Conservation (phyloP, 2,329 filamentous ascomycete species). For the Fusarium floridanum region DNA sequence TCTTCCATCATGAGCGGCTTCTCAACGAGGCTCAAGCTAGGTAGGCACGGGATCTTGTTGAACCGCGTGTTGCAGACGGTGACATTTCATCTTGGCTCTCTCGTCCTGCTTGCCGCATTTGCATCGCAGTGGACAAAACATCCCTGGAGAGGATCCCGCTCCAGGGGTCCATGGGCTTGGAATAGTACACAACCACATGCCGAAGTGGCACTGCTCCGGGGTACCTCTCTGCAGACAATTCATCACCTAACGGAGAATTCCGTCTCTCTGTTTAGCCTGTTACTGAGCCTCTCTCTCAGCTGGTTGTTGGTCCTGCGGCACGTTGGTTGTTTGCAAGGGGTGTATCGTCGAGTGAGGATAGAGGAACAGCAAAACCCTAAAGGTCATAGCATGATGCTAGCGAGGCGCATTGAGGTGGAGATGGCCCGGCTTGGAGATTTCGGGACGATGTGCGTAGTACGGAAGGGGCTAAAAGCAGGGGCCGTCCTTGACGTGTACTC, state of each 20-base stretch:
- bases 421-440: background rate
- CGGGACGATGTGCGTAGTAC: background rate
- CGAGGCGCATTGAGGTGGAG: background rate
- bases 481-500: background rate
- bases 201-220: background rate
- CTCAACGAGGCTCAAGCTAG: conserved; percentile 15
- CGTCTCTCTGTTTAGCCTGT: background rate
- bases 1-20: background rate
- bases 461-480: background rate
- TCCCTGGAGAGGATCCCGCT: background rate
- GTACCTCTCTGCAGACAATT: background rate
- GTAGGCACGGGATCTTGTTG: conserved; percentile 31
- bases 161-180: background rate
- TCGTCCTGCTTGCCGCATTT: conserved; percentile 19
- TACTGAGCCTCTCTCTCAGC: background rate
- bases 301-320: background rate
- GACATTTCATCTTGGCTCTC: background rate
- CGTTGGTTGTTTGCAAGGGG: background rate
- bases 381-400: background rate
- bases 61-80: conserved; percentile 21
- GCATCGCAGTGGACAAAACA: background rate
- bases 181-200: background rate
- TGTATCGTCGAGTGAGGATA: background rate
- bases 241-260: background rate
- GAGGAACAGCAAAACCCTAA: background rate